Evolutionary conservation across 2,329 filamentous ascomycete genomes (phyloP).

Genomic region (Cyclaneusma minus): DNA sequence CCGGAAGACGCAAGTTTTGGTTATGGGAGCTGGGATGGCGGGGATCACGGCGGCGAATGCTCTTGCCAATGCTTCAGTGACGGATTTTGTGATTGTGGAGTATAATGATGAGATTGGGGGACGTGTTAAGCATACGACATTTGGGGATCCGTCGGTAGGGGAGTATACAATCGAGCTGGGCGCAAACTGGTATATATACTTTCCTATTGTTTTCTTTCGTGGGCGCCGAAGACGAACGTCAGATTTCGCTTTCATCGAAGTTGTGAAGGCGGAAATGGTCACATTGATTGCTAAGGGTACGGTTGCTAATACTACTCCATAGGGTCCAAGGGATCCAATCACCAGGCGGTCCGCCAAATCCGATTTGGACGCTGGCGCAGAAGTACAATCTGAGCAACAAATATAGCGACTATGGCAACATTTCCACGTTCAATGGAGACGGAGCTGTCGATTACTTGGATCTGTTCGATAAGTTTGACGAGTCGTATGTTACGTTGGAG

Average conservation of each 20-base stretch:
- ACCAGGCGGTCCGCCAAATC: constrained; percentile 32
- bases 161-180: constrained; percentile 41
- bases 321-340: constrained; percentile 25
- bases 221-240: too few species aligned
- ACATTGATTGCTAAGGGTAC: constrained; percentile 9
- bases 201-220: not conserved
- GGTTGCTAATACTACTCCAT: too few species aligned
- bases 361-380: constrained; percentile 45
- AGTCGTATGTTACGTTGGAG: constrained; percentile 27
- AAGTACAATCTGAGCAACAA: constrained; percentile 40
- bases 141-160: constrained; percentile 24
- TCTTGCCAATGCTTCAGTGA: constrained; percentile 40
- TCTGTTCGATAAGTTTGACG: constrained; percentile 33
- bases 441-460: constrained; percentile 34
- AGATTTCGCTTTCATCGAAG: too few species aligned
- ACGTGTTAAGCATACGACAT: constrained; percentile 35
- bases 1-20: constrained; percentile 22
- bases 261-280: constrained; percentile 1
- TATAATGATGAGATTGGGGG: constrained; percentile 47
- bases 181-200: constrained; percentile 57
- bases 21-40: constrained; percentile 42
- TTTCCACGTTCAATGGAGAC: constrained; percentile 43
- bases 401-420: constrained; percentile 40
- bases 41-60: constrained; percentile 51
- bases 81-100: constrained; percentile 51